Evolutionary conservation across 345 rosid genomes (phyloP).

Genomic region (Hibiscus trionum): DNA sequence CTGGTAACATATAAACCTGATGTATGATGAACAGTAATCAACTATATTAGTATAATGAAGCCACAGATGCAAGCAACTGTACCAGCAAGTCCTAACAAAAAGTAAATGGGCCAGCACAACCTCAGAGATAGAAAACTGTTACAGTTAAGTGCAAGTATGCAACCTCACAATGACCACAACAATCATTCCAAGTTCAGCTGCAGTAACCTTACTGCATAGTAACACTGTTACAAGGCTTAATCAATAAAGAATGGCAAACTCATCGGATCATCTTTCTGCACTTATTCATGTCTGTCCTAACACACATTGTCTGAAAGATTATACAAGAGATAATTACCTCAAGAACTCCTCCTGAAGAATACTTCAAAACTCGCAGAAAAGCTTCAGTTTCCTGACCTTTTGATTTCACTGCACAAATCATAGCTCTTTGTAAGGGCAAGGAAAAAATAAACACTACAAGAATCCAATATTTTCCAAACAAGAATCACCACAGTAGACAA

Average conservation of each 20-base stretch:
- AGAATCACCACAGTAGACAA: background rate
- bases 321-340: slow-evolving; percentile 52
- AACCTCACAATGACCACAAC: background rate
- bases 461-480: background rate
- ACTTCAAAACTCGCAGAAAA: slow-evolving; percentile 87
- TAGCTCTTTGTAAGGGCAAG: background rate
- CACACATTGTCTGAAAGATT: background rate
- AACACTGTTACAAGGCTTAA: background rate
- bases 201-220: background rate
- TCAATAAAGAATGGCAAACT: background rate
- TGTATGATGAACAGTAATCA: no score
- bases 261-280: background rate
- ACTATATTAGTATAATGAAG: background rate
- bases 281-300: background rate
- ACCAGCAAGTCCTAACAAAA: background rate
- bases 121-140: background rate
- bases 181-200: background rate
- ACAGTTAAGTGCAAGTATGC: background rate
- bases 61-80: background rate
- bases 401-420: slow-evolving; percentile 50
- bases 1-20: no score
- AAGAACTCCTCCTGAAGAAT: slow-evolving; percentile 90
- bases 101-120: background rate
- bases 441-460: background rate
- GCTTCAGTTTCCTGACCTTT: slow-evolving; percentile 70